Conservation (phyloP, 164 flowering plant genomes). For the Umbellularia californica region DNA sequence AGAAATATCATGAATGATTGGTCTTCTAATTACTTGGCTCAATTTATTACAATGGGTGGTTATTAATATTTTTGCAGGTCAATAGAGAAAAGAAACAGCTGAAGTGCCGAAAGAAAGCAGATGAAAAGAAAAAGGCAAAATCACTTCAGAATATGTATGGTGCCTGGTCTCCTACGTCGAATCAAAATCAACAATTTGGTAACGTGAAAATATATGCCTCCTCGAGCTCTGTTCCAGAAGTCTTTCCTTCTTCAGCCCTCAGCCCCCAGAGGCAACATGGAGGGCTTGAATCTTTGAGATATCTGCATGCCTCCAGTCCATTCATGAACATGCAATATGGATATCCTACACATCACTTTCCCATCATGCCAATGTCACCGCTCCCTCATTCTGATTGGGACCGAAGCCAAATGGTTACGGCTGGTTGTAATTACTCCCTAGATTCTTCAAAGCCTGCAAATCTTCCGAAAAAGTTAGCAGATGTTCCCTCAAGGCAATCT, state of each 20-base stretch:
- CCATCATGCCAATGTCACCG: constrained; percentile 30
- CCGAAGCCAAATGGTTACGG: constrained; percentile 25
- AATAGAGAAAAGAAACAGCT: constrained; percentile 28
- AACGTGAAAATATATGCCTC: constrained; percentile 21
- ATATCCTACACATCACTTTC: constrained; percentile 28
- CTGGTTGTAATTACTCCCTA: constrained; percentile 33
- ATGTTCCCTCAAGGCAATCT: constrained; percentile 26
- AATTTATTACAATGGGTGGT: too few relatives aligned
- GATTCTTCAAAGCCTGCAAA: constrained; percentile 18
- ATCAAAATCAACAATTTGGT: constrained; percentile 31
- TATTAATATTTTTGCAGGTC: constrained; percentile 23
- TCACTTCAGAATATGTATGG: constrained; percentile 25
- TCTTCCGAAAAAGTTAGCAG: constrained; percentile 20
- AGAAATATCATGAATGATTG: too few relatives aligned
- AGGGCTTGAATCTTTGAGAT: constrained; percentile 31
- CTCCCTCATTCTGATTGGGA: constrained; percentile 27
- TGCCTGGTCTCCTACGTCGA: constrained; percentile 32
- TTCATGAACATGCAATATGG: constrained; percentile 30
- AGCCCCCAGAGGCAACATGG: constrained; percentile 32
- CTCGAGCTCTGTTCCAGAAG: constrained; percentile 25
- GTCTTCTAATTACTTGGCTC: too few relatives aligned
- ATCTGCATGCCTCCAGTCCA: constrained; percentile 32
- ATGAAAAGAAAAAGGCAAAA: constrained; percentile 16
- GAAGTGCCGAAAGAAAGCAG: constrained; percentile 25
- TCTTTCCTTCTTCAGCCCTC: constrained; percentile 33